phyloP scores from a whole-genome alignment of 352 stramenopile species.

The Halophytophthora batemanensis region DNA sequence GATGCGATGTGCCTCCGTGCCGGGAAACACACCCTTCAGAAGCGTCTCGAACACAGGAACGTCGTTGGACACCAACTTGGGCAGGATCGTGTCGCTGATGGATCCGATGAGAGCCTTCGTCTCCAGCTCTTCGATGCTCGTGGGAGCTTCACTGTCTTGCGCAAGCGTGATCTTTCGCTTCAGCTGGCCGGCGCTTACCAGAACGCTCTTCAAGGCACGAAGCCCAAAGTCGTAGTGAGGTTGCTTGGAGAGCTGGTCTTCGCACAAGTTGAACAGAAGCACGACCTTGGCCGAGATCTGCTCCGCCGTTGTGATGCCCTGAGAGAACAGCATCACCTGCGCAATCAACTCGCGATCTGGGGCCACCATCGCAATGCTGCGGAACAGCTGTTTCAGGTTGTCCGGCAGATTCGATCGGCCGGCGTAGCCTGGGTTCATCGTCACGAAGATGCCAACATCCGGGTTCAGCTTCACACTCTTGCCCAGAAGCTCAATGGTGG shows the following conservation, averaged over 20 bases:
- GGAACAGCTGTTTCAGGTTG: conserved; percentile 99
- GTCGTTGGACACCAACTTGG: conserved; percentile 98
- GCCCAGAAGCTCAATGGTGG: conserved; percentile 94
- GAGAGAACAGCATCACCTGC: conserved; percentile 99
- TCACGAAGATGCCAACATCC: conserved; percentile 99
- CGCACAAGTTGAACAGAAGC: conserved; percentile 97
- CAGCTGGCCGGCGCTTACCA: conserved; percentile 97
- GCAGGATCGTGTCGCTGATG: conserved; percentile 99
- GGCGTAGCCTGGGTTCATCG: conserved; percentile 99
- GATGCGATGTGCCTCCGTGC: conserved; percentile 75
- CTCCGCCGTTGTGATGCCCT: conserved; percentile 98
- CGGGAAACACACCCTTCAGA: conserved; percentile 97
- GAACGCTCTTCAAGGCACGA: conserved; percentile 98
- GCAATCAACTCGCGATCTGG: conserved; percentile 99
- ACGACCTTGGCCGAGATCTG: conserved; percentile 97
- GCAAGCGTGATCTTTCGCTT: conserved; percentile 91
- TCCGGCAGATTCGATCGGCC: conserved; percentile 96
- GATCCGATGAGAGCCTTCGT: conserved; percentile 94
- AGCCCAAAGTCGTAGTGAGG: conserved; percentile 99
- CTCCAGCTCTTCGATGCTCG: conserved; percentile 82
- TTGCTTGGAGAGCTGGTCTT: conserved; percentile 98
- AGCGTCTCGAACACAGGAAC: conserved; percentile 96
- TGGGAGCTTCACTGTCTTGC: conserved; percentile 26
- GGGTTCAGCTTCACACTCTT: conserved; percentile 94
- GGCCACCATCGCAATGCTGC: conserved; percentile 99